phyloP scores from a whole-genome alignment of 768 basidiomycete species.

The Mycena metata region DNA sequence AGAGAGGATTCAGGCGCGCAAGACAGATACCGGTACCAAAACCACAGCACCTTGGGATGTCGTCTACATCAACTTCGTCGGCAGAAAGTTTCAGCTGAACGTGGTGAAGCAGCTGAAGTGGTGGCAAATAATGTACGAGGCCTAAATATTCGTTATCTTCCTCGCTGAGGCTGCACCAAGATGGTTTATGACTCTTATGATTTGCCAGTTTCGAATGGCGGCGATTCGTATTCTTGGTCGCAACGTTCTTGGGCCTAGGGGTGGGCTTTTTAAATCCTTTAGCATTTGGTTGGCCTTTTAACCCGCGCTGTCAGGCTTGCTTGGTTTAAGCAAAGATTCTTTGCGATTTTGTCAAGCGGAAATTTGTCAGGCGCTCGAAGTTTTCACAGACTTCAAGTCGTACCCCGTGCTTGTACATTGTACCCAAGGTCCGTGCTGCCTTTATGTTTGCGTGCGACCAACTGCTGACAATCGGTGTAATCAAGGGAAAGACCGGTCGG shows the following conservation, averaged over 20 bases:
- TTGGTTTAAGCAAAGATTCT: constrained; percentile 38
- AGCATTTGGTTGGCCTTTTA: not conserved
- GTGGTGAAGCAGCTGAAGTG: constrained; percentile 37
- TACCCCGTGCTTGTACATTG: constrained; percentile 39
- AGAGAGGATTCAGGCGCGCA: not conserved
- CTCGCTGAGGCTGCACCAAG: constrained; percentile 10
- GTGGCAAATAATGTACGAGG: constrained; percentile 38
- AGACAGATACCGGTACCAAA: not conserved
- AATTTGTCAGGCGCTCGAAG: constrained; percentile 36
- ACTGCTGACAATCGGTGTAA: too few relatives aligned
- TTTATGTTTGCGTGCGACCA: too few relatives aligned
- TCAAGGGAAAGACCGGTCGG: constrained; percentile 39
- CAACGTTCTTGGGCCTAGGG: constrained; percentile 38
- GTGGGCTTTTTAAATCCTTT: not conserved
- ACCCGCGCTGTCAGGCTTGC: constrained; percentile 12
- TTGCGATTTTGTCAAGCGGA: constrained; percentile 38
- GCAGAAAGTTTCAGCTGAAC: constrained; percentile 35
- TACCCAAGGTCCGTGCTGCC: constrained; percentile 22
- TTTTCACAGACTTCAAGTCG: constrained; percentile 28
- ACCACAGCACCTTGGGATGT: constrained; percentile 29
- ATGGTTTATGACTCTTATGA: constrained; percentile 36
- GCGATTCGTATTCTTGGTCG: constrained; percentile 39
- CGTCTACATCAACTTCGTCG: constrained; percentile 35
- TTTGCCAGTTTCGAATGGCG: constrained; percentile 33
- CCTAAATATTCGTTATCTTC: not conserved